Evolutionary conservation across 2,329 filamentous ascomycete genomes (phyloP).

Genomic region (Colletotrichum trifolii): DNA sequence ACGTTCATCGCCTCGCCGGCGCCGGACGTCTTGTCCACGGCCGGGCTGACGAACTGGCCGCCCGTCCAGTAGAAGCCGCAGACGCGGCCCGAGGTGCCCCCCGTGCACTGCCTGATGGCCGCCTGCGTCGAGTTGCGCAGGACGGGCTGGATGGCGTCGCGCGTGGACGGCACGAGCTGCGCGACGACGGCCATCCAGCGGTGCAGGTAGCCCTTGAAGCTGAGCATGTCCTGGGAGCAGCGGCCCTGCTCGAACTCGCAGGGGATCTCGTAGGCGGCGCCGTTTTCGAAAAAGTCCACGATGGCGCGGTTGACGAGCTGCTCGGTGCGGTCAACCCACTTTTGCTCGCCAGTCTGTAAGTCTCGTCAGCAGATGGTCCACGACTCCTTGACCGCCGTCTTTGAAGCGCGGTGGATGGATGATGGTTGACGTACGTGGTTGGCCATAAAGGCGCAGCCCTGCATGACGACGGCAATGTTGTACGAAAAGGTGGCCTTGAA

Average conservation of each 20-base stretch:
- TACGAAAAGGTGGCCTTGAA: constrained; percentile 67
- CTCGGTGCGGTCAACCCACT: constrained; percentile 65
- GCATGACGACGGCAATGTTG: constrained; percentile 63
- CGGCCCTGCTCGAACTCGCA: constrained; percentile 67
- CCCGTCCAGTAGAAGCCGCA: constrained; percentile 74
- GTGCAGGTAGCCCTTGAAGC: constrained; percentile 77
- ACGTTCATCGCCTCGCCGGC: constrained; percentile 70
- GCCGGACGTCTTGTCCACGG: constrained; percentile 64
- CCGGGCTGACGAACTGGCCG: constrained; percentile 55
- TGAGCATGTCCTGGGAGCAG: constrained; percentile 78
- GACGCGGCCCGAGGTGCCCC: constrained; percentile 63
- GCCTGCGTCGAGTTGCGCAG: constrained; percentile 68
- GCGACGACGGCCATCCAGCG: constrained; percentile 72
- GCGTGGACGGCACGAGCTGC: constrained; percentile 69
- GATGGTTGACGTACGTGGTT: constrained; percentile 52
- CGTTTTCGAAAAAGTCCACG: constrained; percentile 61
- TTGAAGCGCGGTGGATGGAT: constrained; percentile 39
- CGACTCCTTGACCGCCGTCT: neutral
- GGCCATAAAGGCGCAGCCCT: constrained; percentile 69
- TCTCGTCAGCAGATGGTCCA: constrained; percentile 34
- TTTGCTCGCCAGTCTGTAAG: constrained; percentile 41
- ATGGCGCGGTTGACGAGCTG: constrained; percentile 61
- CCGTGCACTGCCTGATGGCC: constrained; percentile 71
- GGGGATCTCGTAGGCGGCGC: constrained; percentile 70
- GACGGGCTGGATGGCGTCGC: constrained; percentile 64